These are phyloP conservation scores for Aureoboletus auriporus DNA, from an alignment of 768 basidiomycete genomes.

Conservation along the genomic window DNA sequence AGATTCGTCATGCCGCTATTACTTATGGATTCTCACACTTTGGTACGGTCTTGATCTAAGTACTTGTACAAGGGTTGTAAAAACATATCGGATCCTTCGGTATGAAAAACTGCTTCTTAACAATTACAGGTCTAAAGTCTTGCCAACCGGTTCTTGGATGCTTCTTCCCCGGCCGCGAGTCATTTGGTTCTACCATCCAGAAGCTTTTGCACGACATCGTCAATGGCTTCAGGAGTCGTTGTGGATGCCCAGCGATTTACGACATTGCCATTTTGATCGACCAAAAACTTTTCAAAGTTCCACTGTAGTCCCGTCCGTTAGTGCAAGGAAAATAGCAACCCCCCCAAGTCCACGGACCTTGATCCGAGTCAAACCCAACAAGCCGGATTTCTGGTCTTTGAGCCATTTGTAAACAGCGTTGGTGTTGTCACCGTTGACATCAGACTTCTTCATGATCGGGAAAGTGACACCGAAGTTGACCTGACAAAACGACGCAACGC, in stretches of 20 bases:
- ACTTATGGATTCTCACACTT: too few relatives aligned
- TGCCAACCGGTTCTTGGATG: not conserved
- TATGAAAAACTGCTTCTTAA: too few relatives aligned
- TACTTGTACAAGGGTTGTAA: too few relatives aligned
- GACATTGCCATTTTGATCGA: slow-evolving; percentile 74
- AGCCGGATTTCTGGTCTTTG: slow-evolving; percentile 72
- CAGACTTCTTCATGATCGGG: slow-evolving; percentile 88
- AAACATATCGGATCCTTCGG: too few relatives aligned
- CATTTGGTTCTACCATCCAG: slow-evolving; percentile 27
- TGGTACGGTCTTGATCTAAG: too few relatives aligned
- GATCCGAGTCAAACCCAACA: slow-evolving; percentile 68
- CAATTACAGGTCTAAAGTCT: slow-evolving; percentile 12
- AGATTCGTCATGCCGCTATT: too few relatives aligned
- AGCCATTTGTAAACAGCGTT: slow-evolving; percentile 86
- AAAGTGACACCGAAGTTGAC: slow-evolving; percentile 87
- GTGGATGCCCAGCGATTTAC: slow-evolving; percentile 75
- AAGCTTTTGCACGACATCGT: slow-evolving; percentile 59
- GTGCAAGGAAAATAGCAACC: not conserved
- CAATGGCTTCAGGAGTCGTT: slow-evolving; percentile 64
- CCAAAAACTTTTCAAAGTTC: slow-evolving; percentile 90
- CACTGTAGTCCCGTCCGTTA: slow-evolving; percentile 42
- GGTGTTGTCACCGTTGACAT: slow-evolving; percentile 84
- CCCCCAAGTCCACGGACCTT: slow-evolving; percentile 47
- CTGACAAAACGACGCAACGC: slow-evolving; percentile 69
- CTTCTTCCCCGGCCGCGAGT: slow-evolving; percentile 5